Evolutionary conservation across 2,329 filamentous ascomycete genomes (phyloP).

Genomic region (Calycina herbarum): DNA sequence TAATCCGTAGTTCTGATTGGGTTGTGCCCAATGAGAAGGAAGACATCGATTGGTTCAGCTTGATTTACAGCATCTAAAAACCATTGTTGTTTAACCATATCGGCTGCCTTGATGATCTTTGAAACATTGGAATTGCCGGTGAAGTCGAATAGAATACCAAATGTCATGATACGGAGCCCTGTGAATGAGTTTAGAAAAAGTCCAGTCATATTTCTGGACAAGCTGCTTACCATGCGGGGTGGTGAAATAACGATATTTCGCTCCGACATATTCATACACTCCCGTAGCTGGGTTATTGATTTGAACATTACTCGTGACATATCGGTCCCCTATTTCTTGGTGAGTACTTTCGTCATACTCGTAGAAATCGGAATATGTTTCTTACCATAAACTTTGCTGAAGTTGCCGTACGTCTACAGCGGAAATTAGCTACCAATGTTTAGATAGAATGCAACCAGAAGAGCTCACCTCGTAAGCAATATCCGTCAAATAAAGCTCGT

Average conservation of each 20-base stretch:
- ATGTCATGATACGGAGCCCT: constrained; percentile 33
- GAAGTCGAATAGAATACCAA: constrained; percentile 94
- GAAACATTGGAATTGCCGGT: constrained; percentile 88
- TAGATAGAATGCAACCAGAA: neutral
- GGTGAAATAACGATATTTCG: constrained; percentile 83
- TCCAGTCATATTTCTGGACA: neutral
- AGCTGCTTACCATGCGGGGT: constrained; percentile 70
- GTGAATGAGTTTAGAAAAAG: neutral
- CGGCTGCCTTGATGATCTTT: constrained; percentile 72
- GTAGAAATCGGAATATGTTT: constrained; percentile 31
- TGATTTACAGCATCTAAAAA: constrained; percentile 74
- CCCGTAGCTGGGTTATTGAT: constrained; percentile 73
- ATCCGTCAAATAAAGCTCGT: constrained; percentile 83
- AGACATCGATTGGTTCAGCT: constrained; percentile 74
- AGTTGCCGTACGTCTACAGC: constrained; percentile 58
- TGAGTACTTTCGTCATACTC: neutral
- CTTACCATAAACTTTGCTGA: constrained; percentile 71
- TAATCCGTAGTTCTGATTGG: constrained; percentile 55
- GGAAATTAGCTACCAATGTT: neutral
- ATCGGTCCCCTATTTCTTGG: constrained; percentile 42
- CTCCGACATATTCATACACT: constrained; percentile 71
- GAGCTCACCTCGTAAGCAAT: constrained; percentile 44
- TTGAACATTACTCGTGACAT: constrained; percentile 91
- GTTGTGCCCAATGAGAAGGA: constrained; percentile 82
- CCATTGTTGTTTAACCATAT: constrained; percentile 81